These are phyloP conservation scores for Diaporthe destruens DNA, from an alignment of 2,329 filamentous ascomycete genomes.

Conservation along the genomic window DNA sequence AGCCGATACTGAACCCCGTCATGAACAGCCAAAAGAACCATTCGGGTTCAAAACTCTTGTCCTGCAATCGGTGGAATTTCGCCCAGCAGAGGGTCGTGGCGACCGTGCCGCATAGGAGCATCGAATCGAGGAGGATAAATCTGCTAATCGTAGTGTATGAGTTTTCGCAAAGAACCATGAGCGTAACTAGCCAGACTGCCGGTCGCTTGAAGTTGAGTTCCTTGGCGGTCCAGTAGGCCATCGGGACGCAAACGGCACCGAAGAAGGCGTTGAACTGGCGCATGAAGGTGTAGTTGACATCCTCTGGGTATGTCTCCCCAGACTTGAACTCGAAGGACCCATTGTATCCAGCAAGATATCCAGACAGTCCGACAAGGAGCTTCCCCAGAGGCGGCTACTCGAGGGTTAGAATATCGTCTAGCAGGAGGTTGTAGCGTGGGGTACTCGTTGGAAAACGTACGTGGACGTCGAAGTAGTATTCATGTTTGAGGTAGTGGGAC, in stretches of 20 bases:
- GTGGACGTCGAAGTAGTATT: constrained; percentile 94
- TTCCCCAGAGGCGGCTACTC: constrained; percentile 90
- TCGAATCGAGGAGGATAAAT: constrained; percentile 98
- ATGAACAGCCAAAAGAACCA: constrained; percentile 97
- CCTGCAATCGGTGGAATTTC: constrained; percentile 91
- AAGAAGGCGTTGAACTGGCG: constrained; percentile 97
- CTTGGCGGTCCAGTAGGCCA: constrained; percentile 95
- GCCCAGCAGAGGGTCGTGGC: constrained; percentile 97
- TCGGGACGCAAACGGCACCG: constrained; percentile 89
- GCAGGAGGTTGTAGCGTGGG: neutral
- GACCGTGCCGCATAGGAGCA: constrained; percentile 99
- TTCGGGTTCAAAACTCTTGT: constrained; percentile 86
- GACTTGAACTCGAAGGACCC: constrained; percentile 99
- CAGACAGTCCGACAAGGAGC: constrained; percentile 96
- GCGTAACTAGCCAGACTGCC: constrained; percentile 92
- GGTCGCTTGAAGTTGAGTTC: constrained; percentile 89
- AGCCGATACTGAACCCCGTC: constrained; percentile 95
- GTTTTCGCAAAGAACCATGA: constrained; percentile 99
- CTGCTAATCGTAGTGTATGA: constrained; percentile 99
- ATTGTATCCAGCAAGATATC: constrained; percentile 97
- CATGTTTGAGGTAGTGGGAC: constrained; percentile 98
- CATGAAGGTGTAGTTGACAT: constrained; percentile 99
- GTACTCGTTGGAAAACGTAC: constrained; percentile 43
- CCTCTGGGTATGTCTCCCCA: constrained; percentile 91
- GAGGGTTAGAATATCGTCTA: constrained; percentile 41